Evolutionary conservation across 139 green algal genomes (phyloP).

Genomic region (Astrephomene gubernaculifera): DNA sequence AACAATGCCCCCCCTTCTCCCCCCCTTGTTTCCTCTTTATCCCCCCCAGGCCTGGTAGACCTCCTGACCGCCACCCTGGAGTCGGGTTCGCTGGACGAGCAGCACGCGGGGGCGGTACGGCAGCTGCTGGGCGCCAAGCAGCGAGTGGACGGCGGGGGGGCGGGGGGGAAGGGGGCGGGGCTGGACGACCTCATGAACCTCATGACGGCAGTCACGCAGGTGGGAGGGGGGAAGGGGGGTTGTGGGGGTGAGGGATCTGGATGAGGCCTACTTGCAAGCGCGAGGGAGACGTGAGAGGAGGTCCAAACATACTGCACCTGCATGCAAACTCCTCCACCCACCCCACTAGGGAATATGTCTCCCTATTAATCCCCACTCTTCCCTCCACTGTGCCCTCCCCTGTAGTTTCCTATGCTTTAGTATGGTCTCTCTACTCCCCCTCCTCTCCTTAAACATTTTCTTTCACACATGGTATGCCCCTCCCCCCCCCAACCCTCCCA

Average conservation of each 20-base stretch:
- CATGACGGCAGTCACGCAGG: constrained; percentile 74
- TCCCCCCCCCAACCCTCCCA: constrained; percentile 33
- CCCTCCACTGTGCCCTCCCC: neutral
- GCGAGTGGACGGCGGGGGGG: constrained; percentile 58
- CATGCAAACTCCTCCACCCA: neutral
- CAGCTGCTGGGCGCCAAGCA: constrained; percentile 71
- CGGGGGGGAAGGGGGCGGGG: neutral
- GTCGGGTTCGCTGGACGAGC: constrained; percentile 68
- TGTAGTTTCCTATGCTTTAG: too few species aligned
- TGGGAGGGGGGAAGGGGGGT: constrained; percentile 39
- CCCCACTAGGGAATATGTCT: neutral
- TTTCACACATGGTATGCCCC: too few species aligned
- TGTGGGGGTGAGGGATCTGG: neutral
- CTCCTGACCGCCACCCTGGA: constrained; percentile 63
- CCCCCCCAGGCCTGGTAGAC: constrained; percentile 61
- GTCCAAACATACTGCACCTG: too few species aligned
- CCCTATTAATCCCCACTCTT: neutral
- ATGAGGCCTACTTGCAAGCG: too few species aligned
- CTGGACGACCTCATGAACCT: constrained; percentile 75
- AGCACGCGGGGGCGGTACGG: constrained; percentile 29
- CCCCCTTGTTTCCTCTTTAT: too few species aligned
- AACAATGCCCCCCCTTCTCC: too few species aligned
- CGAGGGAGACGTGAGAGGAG: too few species aligned
- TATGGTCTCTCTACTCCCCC: neutral
- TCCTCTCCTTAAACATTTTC: too few species aligned